phyloP scores from a whole-genome alignment of 2,329 filamentous ascomycete species.

The Xylaria polymorpha region DNA sequence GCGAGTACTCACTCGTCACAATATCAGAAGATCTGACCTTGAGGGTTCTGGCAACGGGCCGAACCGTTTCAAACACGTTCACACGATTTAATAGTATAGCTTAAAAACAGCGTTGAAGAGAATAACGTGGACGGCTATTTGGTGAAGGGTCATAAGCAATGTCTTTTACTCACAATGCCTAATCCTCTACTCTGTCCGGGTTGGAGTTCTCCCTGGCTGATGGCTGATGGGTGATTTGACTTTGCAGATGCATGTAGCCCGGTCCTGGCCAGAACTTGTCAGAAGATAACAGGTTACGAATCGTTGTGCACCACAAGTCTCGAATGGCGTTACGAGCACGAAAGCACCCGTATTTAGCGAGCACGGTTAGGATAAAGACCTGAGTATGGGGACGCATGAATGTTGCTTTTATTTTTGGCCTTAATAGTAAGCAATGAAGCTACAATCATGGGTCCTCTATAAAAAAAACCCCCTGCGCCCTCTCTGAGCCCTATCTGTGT shows the following conservation, averaged over 20 bases:
- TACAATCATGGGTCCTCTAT: constrained; percentile 13
- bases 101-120: neutral
- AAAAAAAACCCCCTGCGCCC: neutral
- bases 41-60: neutral
- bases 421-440: constrained; percentile 24
- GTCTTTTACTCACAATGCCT: neutral
- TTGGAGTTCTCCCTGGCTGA: neutral
- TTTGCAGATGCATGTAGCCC: neutral
- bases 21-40: neutral
- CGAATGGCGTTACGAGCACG: neutral
- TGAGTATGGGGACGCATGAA: constrained; percentile 18
- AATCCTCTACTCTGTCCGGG: neutral
- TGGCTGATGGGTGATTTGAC: constrained; percentile 9
- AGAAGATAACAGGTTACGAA: constrained; percentile 5
- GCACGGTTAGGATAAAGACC: neutral
- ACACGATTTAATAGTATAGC: neutral
- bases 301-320: neutral
- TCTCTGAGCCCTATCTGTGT: constrained; percentile 11
- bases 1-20: neutral
- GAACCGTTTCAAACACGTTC: neutral
- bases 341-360: neutral
- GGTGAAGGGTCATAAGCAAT: neutral
- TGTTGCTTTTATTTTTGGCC: constrained; percentile 30
- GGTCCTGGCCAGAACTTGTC: neutral
- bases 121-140: neutral